phyloP scores from a whole-genome alignment of 768 basidiomycete genomes.

The Lactarius hatsudake region DNA sequence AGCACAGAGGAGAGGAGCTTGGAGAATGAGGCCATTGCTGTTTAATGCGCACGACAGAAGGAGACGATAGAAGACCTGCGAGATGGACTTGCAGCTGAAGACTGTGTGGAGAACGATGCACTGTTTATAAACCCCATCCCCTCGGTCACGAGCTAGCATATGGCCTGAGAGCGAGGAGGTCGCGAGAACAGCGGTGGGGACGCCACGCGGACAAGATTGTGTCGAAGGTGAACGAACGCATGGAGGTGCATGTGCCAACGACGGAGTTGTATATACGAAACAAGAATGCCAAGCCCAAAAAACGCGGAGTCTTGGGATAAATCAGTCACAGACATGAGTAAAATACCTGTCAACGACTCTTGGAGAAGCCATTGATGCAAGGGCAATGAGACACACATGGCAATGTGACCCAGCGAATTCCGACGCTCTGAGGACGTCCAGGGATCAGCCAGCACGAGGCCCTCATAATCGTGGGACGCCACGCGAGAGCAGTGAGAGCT shows the following conservation, averaged over 20 bases:
- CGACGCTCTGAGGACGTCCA: neutral
- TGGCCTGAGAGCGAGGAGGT: neutral
- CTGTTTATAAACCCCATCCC: neutral
- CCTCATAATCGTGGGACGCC: neutral
- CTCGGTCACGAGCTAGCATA: neutral
- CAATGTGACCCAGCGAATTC: too few relatives aligned
- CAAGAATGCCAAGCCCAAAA: neutral
- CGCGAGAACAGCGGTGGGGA: neutral
- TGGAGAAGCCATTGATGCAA: too few relatives aligned
- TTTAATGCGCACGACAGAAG: neutral
- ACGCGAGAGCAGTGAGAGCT: neutral
- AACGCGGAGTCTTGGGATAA: neutral
- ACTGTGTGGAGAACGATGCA: neutral
- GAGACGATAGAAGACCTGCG: neutral
- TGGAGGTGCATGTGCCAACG: neutral
- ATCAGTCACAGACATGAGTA: neutral
- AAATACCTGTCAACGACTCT: neutral
- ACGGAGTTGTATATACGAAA: neutral
- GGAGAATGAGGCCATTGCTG: constrained; percentile 26
- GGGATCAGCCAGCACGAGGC: neutral
- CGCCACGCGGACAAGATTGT: neutral
- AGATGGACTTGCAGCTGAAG: neutral
- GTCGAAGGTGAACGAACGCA: neutral
- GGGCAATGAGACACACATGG: too few relatives aligned
- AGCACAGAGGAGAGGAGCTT: constrained; percentile 30